These are phyloP conservation scores for Chalaropsis ovoidea DNA, from an alignment of 2,329 filamentous ascomycete genomes.

Conservation along the genomic window DNA sequence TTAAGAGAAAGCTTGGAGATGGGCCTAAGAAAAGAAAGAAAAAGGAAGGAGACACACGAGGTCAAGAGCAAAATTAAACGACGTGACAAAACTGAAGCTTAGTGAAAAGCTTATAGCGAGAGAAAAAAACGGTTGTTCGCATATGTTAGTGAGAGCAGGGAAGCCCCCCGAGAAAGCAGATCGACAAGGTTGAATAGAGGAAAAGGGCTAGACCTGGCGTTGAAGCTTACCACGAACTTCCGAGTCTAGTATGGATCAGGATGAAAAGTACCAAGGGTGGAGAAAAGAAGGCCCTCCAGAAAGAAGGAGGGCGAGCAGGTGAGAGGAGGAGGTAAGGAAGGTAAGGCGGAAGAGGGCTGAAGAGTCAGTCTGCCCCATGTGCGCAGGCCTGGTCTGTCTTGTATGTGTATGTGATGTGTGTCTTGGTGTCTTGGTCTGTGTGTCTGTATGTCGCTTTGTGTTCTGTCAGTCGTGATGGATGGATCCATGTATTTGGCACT, in stretches of 20 bases:
- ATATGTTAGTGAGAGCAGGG: not conserved
- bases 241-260: constrained; percentile 12
- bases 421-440: not conserved
- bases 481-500: too few relatives aligned
- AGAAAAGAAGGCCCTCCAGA: constrained; percentile 2
- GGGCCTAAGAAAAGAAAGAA: not conserved
- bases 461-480: too few relatives aligned
- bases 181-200: not conserved
- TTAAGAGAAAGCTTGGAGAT: not conserved
- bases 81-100: not conserved
- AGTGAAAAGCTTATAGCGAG: not conserved
- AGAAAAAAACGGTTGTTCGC: not conserved
- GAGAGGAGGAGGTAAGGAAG: not conserved
- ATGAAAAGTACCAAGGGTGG: not conserved
- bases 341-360: constrained; percentile 4
- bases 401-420: not conserved
- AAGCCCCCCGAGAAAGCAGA: constrained; percentile 1
- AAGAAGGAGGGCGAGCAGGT: not conserved
- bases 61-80: not conserved
- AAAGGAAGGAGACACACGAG: not conserved
- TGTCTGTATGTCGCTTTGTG: too few relatives aligned
- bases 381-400: not conserved
- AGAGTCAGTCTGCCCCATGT: constrained; percentile 1
- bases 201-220: constrained; percentile 11
- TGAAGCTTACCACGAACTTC: constrained; percentile 14